A percentile compares a stretch with the other conserved stretches of the same genome.
Conservation (phyloP, 371 early-diverging fungal species). For the Batkoa obscura region DNA sequence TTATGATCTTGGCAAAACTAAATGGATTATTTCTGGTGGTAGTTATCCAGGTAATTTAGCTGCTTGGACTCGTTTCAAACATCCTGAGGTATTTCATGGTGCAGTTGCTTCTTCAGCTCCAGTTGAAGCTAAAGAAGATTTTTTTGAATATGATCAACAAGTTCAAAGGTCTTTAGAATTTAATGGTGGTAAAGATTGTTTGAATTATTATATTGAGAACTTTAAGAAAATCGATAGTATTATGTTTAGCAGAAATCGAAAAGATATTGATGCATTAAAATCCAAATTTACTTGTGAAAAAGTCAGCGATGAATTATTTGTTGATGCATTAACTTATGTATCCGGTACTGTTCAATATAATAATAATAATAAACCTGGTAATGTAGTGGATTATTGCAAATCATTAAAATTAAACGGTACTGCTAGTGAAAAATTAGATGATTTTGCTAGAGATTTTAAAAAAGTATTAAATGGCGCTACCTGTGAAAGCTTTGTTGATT, state of each 20-base stretch:
- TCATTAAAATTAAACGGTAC: slow-evolving; percentile 13
- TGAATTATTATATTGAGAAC: background rate
- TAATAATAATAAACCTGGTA: background rate
- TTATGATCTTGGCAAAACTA: slow-evolving; percentile 20
- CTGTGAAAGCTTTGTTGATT: background rate
- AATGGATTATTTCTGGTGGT: slow-evolving; percentile 48
- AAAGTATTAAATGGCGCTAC: background rate
- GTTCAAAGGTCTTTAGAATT: slow-evolving; percentile 13
- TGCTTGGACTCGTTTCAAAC: slow-evolving; percentile 41
- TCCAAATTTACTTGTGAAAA: background rate
- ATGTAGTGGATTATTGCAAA: background rate
- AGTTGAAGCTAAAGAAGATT: slow-evolving; percentile 28
- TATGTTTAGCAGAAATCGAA: background rate
- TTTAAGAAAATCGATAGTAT: slow-evolving; percentile 14
- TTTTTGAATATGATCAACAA: slow-evolving; percentile 28
- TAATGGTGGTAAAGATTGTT: slow-evolving; percentile 9
- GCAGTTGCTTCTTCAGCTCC: slow-evolving; percentile 57
- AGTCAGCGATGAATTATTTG: background rate
- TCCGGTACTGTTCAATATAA: slow-evolving; percentile 6
- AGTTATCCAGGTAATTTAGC: slow-evolving; percentile 53
- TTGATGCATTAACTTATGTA: background rate
- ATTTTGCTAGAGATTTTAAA: background rate
- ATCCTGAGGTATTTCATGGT: slow-evolving; percentile 41
- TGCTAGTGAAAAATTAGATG: slow-evolving; percentile 5
- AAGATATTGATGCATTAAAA: background rate